Conservation (phyloP, 805 yeast genomes). For the Ogataea parapolymorpha region DNA sequence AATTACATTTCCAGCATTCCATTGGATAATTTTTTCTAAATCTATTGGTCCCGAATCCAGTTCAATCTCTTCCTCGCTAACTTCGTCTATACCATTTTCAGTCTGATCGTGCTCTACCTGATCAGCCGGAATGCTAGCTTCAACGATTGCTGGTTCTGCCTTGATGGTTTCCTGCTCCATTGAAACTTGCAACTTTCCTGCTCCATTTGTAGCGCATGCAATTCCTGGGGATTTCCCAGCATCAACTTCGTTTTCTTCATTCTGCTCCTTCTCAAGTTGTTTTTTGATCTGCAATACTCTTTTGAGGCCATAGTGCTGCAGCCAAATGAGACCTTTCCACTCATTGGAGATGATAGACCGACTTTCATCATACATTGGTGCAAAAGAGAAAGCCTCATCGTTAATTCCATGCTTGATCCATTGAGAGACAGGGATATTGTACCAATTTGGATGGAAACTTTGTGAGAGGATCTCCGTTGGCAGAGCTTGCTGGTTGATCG, state of each 20-base stretch:
- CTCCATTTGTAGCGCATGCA: too few relatives aligned
- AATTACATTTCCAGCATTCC: slow-evolving; percentile 27
- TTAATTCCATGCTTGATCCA: slow-evolving; percentile 51
- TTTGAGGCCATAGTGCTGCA: slow-evolving; percentile 49
- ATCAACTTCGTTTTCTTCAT: not conserved
- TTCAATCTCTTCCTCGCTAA: slow-evolving; percentile 7
- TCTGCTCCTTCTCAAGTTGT: not conserved
- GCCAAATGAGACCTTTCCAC: slow-evolving; percentile 50
- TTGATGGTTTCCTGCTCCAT: not conserved
- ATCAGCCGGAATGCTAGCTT: not conserved
- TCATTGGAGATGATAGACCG: slow-evolving; percentile 51
- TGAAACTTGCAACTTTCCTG: too few relatives aligned
- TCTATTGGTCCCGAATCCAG: slow-evolving; percentile 22
- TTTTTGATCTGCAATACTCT: slow-evolving; percentile 28
- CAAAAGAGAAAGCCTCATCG: slow-evolving; percentile 51
- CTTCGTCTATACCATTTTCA: not conserved
- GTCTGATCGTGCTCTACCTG: slow-evolving; percentile 5
- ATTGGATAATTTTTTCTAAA: slow-evolving; percentile 26
- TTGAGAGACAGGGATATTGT: slow-evolving; percentile 57
- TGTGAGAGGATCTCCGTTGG: slow-evolving; percentile 46
- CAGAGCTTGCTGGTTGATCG: slow-evolving; percentile 13
- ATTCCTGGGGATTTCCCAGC: too few relatives aligned
- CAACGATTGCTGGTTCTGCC: slow-evolving; percentile 1
- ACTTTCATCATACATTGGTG: slow-evolving; percentile 62
- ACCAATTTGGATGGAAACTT: slow-evolving; percentile 62